phyloP scores from a whole-genome alignment of 805 yeast genomes.

The Barnettozyma populi region DNA sequence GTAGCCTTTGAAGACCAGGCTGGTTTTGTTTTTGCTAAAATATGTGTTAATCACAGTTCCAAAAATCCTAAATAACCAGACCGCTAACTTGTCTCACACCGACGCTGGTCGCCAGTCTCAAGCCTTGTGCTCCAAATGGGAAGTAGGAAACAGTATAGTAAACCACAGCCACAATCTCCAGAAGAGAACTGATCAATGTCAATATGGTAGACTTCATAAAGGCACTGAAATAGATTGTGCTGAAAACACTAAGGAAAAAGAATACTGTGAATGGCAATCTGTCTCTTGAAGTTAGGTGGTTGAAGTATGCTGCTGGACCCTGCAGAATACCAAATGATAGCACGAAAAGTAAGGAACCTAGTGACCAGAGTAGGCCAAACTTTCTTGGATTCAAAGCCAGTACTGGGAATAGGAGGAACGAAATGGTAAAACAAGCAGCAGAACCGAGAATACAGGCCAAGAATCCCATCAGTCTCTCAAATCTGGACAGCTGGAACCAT shows the following conservation, averaged over 20 bases:
- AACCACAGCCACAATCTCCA: conserved; percentile 81
- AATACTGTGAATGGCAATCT: conserved; percentile 76
- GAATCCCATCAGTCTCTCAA: conserved; percentile 78
- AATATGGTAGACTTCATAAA: conserved; percentile 62
- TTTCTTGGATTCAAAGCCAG: conserved; percentile 85
- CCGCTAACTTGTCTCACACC: conserved; percentile 44
- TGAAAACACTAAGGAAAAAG: conserved; percentile 72
- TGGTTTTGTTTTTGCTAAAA: neutral
- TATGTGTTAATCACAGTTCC: neutral
- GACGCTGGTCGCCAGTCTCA: conserved; percentile 49
- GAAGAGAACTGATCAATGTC: conserved; percentile 66
- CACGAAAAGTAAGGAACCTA: conserved; percentile 85
- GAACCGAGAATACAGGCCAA: conserved; percentile 73
- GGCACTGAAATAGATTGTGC: conserved; percentile 76
- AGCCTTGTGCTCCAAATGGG: conserved; percentile 88
- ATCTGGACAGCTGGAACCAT: conserved; percentile 70
- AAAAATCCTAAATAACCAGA: conserved; percentile 8
- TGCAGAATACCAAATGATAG: conserved; percentile 86
- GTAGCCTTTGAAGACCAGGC: neutral
- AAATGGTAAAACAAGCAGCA: conserved; percentile 71
- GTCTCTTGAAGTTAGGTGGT: conserved; percentile 68
- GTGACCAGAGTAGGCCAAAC: conserved; percentile 85
- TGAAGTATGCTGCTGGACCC: conserved; percentile 79
- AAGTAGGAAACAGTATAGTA: conserved; percentile 90
- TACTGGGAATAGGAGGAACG: conserved; percentile 83